Conservation (phyloP, 1,139 yeast species). For the Sugiyamaella neomexicana region DNA sequence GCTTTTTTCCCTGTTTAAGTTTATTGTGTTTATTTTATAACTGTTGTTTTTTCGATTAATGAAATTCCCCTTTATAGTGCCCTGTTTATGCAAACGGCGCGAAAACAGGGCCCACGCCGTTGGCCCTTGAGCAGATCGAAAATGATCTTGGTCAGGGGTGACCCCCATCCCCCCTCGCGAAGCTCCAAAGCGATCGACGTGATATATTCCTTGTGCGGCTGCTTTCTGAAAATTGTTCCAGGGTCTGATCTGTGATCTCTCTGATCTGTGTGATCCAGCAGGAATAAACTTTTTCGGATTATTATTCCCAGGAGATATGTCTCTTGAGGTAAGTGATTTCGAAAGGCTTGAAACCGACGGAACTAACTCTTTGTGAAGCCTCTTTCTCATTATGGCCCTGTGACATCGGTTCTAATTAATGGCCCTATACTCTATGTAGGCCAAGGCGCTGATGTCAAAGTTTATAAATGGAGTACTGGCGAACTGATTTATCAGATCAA, state of each 20-base stretch:
- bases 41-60: neutral
- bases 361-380: constrained; percentile 17
- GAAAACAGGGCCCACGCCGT: neutral
- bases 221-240: constrained; percentile 2
- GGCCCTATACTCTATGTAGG: constrained; percentile 57
- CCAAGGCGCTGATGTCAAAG: constrained; percentile 66
- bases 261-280: too few relatives aligned
- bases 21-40: constrained; percentile 2
- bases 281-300: neutral
- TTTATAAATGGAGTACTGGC: constrained; percentile 51
- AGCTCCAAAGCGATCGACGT: neutral
- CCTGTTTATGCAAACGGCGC: neutral
- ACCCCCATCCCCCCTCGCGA: too few relatives aligned
- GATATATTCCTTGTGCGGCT: constrained; percentile 6
- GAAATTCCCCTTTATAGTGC: neutral
- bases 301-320: neutral
- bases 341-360: neutral
- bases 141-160: too few relatives aligned
- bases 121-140: neutral
- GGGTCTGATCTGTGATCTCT: neutral
- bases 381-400: constrained; percentile 65
- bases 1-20: neutral
- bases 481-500: constrained; percentile 45
- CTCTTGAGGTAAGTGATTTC: constrained; percentile 4
- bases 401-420: constrained; percentile 59